Percentiles rank a stretch among this genome's conserved stretches.
phyloP scores from a whole-genome alignment of 495 filamentous ascomycete species.

The Cetradonia linearis region DNA sequence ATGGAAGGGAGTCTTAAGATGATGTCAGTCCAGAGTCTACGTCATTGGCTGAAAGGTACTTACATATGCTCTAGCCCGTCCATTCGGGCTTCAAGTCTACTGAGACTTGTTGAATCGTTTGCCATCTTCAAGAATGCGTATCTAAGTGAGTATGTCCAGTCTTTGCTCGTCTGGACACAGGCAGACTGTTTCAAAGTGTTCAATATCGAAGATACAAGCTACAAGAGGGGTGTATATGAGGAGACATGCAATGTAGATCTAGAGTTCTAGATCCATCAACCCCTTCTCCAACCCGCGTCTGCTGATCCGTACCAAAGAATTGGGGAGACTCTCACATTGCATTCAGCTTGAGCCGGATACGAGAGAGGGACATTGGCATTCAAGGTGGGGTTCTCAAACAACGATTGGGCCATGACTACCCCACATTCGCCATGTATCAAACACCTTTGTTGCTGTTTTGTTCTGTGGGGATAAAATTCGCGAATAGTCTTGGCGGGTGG shows the following conservation, averaged over 20 bases:
- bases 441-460: background rate
- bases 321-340: background rate
- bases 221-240: no score
- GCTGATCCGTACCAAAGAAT: background rate
- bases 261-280: background rate
- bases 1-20: background rate
- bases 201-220: background rate
- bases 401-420: background rate
- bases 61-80: background rate
- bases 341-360: background rate
- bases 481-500: background rate
- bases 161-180: no score
- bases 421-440: background rate
- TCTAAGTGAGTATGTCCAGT: background rate
- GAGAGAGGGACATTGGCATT: background rate
- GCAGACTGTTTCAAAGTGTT: no score
- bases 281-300: background rate
- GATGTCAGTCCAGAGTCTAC: background rate
- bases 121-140: constrained; percentile 21
- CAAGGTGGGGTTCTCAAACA: background rate
- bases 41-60: no score
- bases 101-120: background rate
- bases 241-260: background rate
- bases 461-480: background rate
- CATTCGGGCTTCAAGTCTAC: background rate